Evolutionary conservation across 768 basidiomycete species (phyloP), one percentile per base, ranked within the genome.

Genomic region (Tylopilus sp.): DNA sequence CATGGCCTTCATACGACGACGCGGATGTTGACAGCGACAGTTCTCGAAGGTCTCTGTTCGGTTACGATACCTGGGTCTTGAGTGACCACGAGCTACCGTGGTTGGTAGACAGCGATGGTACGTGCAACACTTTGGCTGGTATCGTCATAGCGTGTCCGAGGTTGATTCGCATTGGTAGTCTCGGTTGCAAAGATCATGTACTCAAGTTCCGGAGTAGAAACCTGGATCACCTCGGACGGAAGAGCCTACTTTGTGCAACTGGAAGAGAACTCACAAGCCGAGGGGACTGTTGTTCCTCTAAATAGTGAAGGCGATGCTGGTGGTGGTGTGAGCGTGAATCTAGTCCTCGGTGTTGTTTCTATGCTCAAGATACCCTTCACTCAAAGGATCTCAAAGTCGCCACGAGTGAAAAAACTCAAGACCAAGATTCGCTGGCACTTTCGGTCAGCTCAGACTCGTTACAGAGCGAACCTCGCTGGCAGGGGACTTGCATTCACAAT

Each of bases 151-250:
- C 36, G 25, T 3, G 44, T 48, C 12, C 17, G 25, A 35, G 13
- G 17, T 30, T 40, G 43, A 50, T 44, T 36, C 35, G 17, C 43
- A 12, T 44, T 23, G 38, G 15, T 56, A 91, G 90, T 89, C 9
- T 74, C 75, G n/a, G 76, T 91, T n/a, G 66, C 68, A 10, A 74
- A 82, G 48, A 83, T 93, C n/a, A 62, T 76, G 22, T 72, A 82
- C 59, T 80, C 81, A 36, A 62, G 71, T 4, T 79, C 80, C 21
- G 80, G 81, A 21, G 79, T 82, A 12, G 91, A 92, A 68, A 82
- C 82, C 0, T 93, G 91, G 91, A 79, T 90, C 42, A 89, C 90
- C 2, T 89, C 88, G 6, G 91, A 93, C 55, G 91, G 91, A 35
- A 72, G 89, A 60, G 88, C 79, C 10, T 93, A 93, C 63, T 79